Evolutionary conservation across 805 yeast species (phyloP), one percentile per base, ranked within the genome.

Genomic region (Nakazawaea siamensis): DNA sequence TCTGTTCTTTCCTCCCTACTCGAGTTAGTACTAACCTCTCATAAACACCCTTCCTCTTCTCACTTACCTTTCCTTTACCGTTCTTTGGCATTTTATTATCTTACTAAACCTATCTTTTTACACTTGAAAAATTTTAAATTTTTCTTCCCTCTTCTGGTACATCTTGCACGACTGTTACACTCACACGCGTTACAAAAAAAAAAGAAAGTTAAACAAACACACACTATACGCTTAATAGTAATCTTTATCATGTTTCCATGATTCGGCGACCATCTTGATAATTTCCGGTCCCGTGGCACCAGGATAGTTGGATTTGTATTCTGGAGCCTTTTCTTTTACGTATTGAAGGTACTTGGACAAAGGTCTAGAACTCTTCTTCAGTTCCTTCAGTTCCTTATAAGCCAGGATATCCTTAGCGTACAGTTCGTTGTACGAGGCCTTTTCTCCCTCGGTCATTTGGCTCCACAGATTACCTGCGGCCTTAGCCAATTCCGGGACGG

Each of bases 1-100:
- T 73, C 98, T 90, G 67, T 85, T 81, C 64, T 83, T 83, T 64
- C 94, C 94, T 62, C 94, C 92, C 57, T 70, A 17, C n/a, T 6
- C 3, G 10, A 13, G 26, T 14, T n/a, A 10, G n/a, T 20, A 8
- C 18, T 16, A 12, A 30, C 8, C 10, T 11, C 12, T 16, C 30
- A 15, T 17, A 8, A 13, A 29, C 11, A 8, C 2, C 16, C 4
- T 7, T 24, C 28, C 9, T 25, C 18, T 28, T 7, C 6, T 5
- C 24, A 37, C 39, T 20, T 32, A 37, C 39, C 33, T 37, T 37
- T 14, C 40, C 40, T 33, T 37, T 37, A 24, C 40, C 40, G 40
- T 37, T 37, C 31, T 37, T 37, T 29, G 40, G 40, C 40, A 37
- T 37, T 13, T 37, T 37, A 18, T 20, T 13, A n/a, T n/a, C n/a